Conservation (phyloP, 306 rosid genomes). For the Gynostemma pentaphyllum region DNA sequence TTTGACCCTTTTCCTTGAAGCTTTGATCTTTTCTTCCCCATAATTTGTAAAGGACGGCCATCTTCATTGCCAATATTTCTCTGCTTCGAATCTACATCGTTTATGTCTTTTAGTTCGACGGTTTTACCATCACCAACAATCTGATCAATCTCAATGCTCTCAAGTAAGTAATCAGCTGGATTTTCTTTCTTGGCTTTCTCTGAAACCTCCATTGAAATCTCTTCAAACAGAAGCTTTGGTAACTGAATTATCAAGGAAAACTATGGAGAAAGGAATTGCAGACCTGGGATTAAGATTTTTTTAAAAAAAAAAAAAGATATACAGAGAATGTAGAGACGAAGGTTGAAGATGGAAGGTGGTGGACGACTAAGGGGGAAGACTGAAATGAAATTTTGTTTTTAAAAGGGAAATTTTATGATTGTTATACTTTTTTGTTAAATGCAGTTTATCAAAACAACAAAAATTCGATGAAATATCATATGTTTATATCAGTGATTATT, state of each 20-base stretch:
- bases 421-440: too few species aligned
- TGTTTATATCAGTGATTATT: too few species aligned
- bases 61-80: conserved; percentile 19
- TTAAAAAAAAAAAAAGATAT: too few species aligned
- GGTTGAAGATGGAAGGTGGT: not conserved
- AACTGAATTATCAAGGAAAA: not conserved
- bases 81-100: conserved; percentile 2
- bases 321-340: not conserved
- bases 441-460: too few species aligned
- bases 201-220: conserved; percentile 12
- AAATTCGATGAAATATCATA: too few species aligned
- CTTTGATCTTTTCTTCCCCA: conserved; percentile 26
- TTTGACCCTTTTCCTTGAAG: conserved; percentile 38
- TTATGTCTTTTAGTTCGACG: conserved; percentile 6
- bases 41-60: conserved; percentile 10
- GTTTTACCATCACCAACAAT: conserved; percentile 14
- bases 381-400: not conserved
- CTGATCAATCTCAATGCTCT: conserved; percentile 43
- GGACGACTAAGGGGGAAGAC: not conserved
- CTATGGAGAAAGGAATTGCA: not conserved
- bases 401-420: too few species aligned
- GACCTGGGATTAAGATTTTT: not conserved
- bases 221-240: too few species aligned
- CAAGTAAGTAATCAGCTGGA: conserved; percentile 38
- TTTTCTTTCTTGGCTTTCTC: conserved; percentile 17